A percentile compares a stretch with the other conserved stretches of the same genome.
These are phyloP conservation scores for Mycena alexandri DNA, from an alignment of 768 basidiomycete species.

Conservation along the genomic window DNA sequence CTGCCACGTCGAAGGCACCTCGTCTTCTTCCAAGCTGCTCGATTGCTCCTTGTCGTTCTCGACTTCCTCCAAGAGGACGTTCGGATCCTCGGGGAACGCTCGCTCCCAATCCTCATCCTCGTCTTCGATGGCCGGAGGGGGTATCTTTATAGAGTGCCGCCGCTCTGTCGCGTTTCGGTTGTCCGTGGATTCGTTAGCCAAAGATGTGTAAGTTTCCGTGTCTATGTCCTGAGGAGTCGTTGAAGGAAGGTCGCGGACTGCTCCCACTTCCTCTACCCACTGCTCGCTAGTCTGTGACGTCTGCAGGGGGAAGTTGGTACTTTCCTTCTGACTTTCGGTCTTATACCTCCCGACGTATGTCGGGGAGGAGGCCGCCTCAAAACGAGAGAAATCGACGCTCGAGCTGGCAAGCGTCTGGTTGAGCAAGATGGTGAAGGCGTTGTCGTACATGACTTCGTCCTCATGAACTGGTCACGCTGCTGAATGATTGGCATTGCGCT, in stretches of 20 bases:
- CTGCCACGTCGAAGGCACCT: neutral
- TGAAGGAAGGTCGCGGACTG: too few species aligned
- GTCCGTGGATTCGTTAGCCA: too few species aligned
- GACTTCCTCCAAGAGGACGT: neutral
- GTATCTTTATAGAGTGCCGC: too few species aligned
- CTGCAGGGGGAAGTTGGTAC: too few species aligned
- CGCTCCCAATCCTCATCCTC: too few species aligned
- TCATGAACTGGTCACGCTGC: neutral
- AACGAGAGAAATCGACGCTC: neutral
- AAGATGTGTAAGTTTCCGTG: too few species aligned
- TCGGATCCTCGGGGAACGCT: neutral
- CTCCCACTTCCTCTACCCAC: too few species aligned
- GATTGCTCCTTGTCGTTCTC: neutral
- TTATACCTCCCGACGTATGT: neutral
- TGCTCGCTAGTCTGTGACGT: too few species aligned
- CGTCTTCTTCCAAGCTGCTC: too few species aligned
- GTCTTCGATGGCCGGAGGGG: neutral
- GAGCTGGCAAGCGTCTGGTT: neutral
- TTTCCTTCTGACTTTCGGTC: conserved; percentile 7
- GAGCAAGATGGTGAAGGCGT: neutral
- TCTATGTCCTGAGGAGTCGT: too few species aligned
- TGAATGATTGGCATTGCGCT: neutral
- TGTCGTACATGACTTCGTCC: neutral
- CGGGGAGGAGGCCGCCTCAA: conserved; percentile 6
- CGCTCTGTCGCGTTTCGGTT: too few species aligned